phyloP scores from a whole-genome alignment of 2,329 filamentous ascomycete genomes.

The Pseudodiploospora longispora region DNA sequence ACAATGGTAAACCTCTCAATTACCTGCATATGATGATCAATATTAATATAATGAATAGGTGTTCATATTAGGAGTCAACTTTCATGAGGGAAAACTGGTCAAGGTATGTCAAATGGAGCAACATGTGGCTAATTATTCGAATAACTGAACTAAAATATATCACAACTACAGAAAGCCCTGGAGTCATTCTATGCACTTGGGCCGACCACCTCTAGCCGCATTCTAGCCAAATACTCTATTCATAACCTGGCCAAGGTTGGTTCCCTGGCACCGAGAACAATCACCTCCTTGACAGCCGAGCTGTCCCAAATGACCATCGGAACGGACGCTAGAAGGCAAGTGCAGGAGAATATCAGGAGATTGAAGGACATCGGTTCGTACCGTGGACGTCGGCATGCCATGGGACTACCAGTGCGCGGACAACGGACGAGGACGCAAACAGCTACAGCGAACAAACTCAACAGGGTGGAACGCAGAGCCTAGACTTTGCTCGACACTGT shows the following conservation, averaged over 20 bases:
- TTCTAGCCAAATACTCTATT: conserved; percentile 86
- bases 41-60: conserved; percentile 41
- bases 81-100: conserved; percentile 74
- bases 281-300: conserved; percentile 76
- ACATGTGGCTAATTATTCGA: neutral
- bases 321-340: conserved; percentile 69
- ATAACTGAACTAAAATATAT: neutral
- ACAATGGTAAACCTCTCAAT: conserved; percentile 11
- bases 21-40: neutral
- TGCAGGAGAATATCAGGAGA: conserved; percentile 78
- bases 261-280: conserved; percentile 63
- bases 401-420: conserved; percentile 84
- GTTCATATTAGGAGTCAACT: conserved; percentile 80
- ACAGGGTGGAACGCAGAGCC: conserved; percentile 39
- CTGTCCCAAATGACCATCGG: conserved; percentile 90
- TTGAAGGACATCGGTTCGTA: conserved; percentile 88
- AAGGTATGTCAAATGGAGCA: conserved; percentile 47
- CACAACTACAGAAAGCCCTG: conserved; percentile 53
- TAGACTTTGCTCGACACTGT: conserved; percentile 6
- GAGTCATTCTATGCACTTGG: conserved; percentile 83
- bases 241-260: conserved; percentile 75
- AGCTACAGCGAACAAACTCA: conserved; percentile 52
- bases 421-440: conserved; percentile 78
- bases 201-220: conserved; percentile 55
- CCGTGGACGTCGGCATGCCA: conserved; percentile 81